Evolutionary conservation across 164 flowering plant genomes (phyloP).

Genomic region (Sextonia rubra): DNA sequence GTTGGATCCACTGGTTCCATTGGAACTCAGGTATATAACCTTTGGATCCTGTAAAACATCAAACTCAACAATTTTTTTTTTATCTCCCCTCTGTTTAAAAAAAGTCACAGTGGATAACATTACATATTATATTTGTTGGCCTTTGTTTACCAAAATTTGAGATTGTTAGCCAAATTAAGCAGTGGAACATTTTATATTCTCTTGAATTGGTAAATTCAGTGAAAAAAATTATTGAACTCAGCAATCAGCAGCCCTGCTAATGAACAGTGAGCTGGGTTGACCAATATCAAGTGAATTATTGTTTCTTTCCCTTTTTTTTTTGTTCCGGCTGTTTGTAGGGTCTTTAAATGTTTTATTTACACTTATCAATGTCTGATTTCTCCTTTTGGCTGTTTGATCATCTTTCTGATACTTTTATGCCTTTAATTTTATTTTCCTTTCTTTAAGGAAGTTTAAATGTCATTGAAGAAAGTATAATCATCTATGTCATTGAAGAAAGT

Average conservation of each 20-base stretch:
- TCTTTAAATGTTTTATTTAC: not conserved
- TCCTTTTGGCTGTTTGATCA: not conserved
- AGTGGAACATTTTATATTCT: not conserved
- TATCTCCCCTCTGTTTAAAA: too few relatives aligned
- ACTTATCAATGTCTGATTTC: not conserved
- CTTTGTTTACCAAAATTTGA: too few relatives aligned
- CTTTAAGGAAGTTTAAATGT: too few relatives aligned
- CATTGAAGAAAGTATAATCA: not conserved
- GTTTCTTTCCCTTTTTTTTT: not conserved
- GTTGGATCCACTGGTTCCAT: conserved; percentile 98
- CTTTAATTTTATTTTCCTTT: not conserved
- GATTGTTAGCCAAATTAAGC: too few relatives aligned
- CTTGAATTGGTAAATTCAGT: not conserved
- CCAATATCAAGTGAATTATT: not conserved
- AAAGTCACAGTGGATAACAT: too few relatives aligned
- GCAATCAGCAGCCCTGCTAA: not conserved
- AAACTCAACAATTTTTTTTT: too few relatives aligned
- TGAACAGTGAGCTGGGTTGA: not conserved
- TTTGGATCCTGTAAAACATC: not conserved
- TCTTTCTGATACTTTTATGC: not conserved
- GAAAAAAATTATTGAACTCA: not conserved
- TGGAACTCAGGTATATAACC: conserved; percentile 78
- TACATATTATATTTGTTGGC: too few relatives aligned
- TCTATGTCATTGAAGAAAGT: too few relatives aligned
- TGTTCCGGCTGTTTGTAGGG: not conserved